Evolutionary conservation across 352 stramenopile species (phyloP).

Genomic region (Pythium rhizo-oryzae): DNA sequence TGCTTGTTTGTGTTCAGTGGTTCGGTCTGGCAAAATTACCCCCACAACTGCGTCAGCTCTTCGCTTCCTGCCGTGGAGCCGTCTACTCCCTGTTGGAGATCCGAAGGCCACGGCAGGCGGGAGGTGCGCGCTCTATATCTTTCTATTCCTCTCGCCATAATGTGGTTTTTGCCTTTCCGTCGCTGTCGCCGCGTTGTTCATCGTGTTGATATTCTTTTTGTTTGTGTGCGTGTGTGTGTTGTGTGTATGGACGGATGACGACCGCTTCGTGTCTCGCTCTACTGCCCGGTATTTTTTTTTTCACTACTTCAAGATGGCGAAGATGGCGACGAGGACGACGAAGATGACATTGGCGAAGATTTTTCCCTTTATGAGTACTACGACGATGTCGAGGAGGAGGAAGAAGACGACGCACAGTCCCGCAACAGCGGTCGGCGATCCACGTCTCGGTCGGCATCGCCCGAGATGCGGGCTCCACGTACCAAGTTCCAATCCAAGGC

Average conservation of each 20-base stretch:
- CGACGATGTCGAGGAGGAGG: not conserved
- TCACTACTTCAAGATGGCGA: not conserved
- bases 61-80: conserved; percentile 1
- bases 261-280: not conserved
- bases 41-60: not conserved
- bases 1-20: conserved; percentile 18
- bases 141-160: conserved; percentile 16
- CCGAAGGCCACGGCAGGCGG: conserved; percentile 5
- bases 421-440: not conserved
- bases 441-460: conserved; percentile 10
- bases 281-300: not conserved
- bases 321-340: conserved; percentile 2
- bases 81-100: conserved; percentile 10
- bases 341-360: conserved; percentile 19
- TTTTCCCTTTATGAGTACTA: conserved; percentile 20
- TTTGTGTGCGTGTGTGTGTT: conserved; percentile 25
- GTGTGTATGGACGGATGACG: conserved; percentile 16
- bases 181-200: not conserved
- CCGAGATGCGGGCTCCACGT: conserved; percentile 5
- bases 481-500: conserved; percentile 7
- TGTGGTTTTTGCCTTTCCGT: conserved; percentile 21
- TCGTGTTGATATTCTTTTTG: conserved; percentile 25
- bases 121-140: conserved; percentile 13
- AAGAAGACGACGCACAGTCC: not conserved
- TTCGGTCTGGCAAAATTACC: conserved; percentile 7